Base-by-base conservation (phyloP, 164 flowering plant genomes). In the Amborella trichopoda region DNA sequence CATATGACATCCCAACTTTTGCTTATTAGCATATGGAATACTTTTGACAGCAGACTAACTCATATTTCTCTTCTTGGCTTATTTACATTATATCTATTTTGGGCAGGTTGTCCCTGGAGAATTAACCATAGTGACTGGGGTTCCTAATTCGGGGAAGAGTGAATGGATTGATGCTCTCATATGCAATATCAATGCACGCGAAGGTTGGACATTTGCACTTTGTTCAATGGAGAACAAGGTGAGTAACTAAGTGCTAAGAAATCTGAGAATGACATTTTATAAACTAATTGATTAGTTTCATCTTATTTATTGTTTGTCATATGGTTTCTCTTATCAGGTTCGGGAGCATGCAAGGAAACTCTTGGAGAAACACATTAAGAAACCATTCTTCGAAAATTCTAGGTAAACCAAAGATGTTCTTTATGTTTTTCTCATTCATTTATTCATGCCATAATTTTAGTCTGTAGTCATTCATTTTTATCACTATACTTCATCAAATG, bases 141-240 rank as follows among this genome's bases (percentile, higher is more conserved):
- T 93, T 63, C 99, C 99, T 14, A 93, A 85, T 69, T 88, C 99
- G 0, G 99, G 99, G 32, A 93, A 93, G 78, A 93, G 99, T 64
- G 96, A 93, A 68, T 93, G 99, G 99, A 93, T 93, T 68, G 99
- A 93, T 70, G 95, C 99, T 49, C 80, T 93, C 6, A 60, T 88
- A 56, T 81, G 90, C 73, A 93, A 93, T 66, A 65, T 93, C 41
- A 84, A 81, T 62, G 61, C 52, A 45, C 68, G 55, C 46, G 68
- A 41, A 53, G 95, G 80, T 6, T 93, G 96, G 96, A 82, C 61
- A 44, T 93, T 93, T 72, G 94, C 80, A 32, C 84, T 93, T 44
- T 93, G 96, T 70, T 93, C 99, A 16, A 93, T 93, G 99, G 99
- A 93, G 56, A 87, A 87, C 60, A 75, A 70, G 78, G 99, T 78